Percentiles rank a stretch among this genome's conserved stretches.
Conservation (phyloP, 1,284 basidiomycete species). For the Caloboletus firmus region DNA sequence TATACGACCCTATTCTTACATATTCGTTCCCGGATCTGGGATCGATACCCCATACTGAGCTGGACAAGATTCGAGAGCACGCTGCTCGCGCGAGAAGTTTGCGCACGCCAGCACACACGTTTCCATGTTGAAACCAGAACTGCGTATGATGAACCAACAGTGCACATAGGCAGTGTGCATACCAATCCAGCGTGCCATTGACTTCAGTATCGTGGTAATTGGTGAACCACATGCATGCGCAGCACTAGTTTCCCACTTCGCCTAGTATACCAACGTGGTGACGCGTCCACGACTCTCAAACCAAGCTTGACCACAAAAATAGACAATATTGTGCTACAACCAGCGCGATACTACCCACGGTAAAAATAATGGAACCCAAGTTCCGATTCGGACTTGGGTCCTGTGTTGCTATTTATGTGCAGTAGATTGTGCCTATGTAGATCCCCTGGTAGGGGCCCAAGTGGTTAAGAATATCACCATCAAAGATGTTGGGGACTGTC, state of each 20-base stretch:
- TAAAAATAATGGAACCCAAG: constrained; percentile 2
- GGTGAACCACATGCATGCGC: not conserved
- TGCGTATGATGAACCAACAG: not conserved
- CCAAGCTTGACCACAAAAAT: not conserved
- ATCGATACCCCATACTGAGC: not conserved
- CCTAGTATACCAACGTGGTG: not conserved
- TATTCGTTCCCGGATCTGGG: constrained; percentile 1
- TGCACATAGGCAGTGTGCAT: constrained; percentile 4
- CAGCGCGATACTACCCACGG: constrained; percentile 1
- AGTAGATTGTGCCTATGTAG: constrained; percentile 50
- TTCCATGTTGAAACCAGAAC: not conserved
- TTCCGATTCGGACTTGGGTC: not conserved
- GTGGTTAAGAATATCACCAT: constrained; percentile 48
- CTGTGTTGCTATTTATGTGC: constrained; percentile 31
- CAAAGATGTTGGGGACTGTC: constrained; percentile 46
- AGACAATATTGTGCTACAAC: not conserved
- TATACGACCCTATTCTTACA: not conserved
- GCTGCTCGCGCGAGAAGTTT: not conserved
- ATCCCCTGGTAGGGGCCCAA: constrained; percentile 57
- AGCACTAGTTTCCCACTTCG: not conserved
- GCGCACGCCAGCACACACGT: not conserved
- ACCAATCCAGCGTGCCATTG: not conserved
- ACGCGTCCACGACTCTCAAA: not conserved
- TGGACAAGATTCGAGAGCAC: constrained; percentile 1
- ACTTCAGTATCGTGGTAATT: too few species aligned